Percentiles rank a stretch among this genome's conserved stretches.
Evolutionary conservation across 345 rosid genomes (phyloP).

Genomic region (Linum trigynum): DNA sequence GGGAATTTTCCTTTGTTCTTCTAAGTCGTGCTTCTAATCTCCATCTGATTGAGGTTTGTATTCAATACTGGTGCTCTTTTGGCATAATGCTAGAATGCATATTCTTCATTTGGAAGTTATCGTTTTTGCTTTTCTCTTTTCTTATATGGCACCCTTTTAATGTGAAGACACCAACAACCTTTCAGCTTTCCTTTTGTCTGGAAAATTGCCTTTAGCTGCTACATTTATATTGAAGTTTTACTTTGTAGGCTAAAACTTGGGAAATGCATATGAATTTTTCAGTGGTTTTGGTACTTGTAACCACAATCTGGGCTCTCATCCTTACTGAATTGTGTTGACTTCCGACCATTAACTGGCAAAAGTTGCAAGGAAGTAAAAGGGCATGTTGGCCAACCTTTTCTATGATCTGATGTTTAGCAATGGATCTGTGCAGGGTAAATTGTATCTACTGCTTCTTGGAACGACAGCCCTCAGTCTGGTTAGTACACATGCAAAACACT

Average conservation of each 20-base stretch:
- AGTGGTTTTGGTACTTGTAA: no score
- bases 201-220: no score
- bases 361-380: neutral
- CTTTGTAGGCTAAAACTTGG: neutral
- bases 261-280: no score
- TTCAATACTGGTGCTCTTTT: neutral
- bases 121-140: no score
- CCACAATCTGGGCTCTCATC: no score
- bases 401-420: neutral
- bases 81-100: no score
- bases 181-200: no score
- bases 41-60: conserved; percentile 79
- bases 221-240: no score
- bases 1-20: conserved; percentile 94
- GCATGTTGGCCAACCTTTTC: neutral
- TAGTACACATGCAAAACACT: neutral
- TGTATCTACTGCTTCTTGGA: conserved; percentile 85
- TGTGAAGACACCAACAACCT: no score
- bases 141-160: no score
- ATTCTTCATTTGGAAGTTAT: no score
- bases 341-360: neutral
- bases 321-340: no score
- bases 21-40: conserved; percentile 97
- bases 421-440: conserved; percentile 50
- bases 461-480: conserved; percentile 91